Percentiles rank a stretch among this genome's conserved stretches.
Conservation (phyloP, 2,329 filamentous ascomycete species). For the Sclerotinia spermophila region DNA sequence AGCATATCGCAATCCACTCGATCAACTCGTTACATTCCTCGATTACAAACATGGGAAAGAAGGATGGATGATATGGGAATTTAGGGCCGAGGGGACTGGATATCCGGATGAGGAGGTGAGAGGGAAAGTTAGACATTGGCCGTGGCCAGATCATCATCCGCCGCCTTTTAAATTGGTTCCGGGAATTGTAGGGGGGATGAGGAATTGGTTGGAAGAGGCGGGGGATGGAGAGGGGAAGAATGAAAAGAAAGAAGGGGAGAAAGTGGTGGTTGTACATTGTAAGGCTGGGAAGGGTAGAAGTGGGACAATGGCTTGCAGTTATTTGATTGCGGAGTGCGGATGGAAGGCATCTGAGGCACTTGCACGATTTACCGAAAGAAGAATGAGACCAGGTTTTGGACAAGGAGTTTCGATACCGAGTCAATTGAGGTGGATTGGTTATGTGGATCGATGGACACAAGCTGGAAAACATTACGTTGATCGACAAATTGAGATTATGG, state of each 20-base stretch:
- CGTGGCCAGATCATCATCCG: conserved; percentile 96
- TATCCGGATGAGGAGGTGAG: conserved; percentile 92
- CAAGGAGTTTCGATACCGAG: conserved; percentile 89
- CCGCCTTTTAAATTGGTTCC: conserved; percentile 89
- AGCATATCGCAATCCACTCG: conserved; percentile 90
- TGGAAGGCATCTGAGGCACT: conserved; percentile 64
- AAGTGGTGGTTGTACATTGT: conserved; percentile 90
- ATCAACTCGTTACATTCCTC: conserved; percentile 81
- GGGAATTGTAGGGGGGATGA: conserved; percentile 86
- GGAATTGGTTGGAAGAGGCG: conserved; percentile 70
- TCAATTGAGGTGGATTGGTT: conserved; percentile 81
- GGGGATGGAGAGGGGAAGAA: conserved; percentile 32
- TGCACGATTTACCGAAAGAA: conserved; percentile 68
- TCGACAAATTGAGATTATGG: conserved; percentile 75
- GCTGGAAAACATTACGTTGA: conserved; percentile 77
- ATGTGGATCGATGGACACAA: conserved; percentile 82
- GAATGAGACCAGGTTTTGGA: conserved; percentile 88
- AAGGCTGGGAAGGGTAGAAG: conserved; percentile 95
- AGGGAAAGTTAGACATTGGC: conserved; percentile 80
- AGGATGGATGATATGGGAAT: conserved; percentile 93
- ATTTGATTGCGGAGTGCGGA: conserved; percentile 82
- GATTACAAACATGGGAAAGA: conserved; percentile 76
- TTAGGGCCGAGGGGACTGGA: conserved; percentile 91
- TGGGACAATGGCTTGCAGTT: conserved; percentile 82
- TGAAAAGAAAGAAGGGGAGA: conserved; percentile 35